Evolutionary conservation across 2,329 filamentous ascomycete species (phyloP).

Genomic region (Alternaria hordeiaustralica): DNA sequence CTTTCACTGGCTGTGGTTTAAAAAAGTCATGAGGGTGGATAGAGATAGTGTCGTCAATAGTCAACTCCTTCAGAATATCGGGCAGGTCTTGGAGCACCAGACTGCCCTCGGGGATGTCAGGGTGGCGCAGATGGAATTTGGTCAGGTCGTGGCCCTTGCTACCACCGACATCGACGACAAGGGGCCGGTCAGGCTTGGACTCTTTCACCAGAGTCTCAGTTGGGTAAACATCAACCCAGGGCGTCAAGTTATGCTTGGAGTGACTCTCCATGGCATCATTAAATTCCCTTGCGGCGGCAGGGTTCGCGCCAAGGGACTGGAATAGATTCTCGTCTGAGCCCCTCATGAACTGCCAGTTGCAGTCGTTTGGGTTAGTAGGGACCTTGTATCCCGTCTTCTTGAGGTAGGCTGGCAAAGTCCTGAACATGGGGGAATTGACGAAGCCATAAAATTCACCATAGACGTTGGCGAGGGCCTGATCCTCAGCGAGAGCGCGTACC

Average conservation of each 20-base stretch:
- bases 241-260: not conserved
- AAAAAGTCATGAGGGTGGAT: slow-evolving; percentile 6
- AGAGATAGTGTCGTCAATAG: not conserved
- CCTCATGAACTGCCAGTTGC: slow-evolving; percentile 9
- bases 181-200: not conserved
- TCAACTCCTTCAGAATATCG: slow-evolving; percentile 3
- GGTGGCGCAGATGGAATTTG: slow-evolving; percentile 5
- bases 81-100: slow-evolving; percentile 6
- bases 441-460: slow-evolving; percentile 8
- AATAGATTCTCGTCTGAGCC: slow-evolving; percentile 6
- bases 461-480: slow-evolving; percentile 9
- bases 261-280: slow-evolving; percentile 8
- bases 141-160: slow-evolving; percentile 7
- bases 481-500: slow-evolving; percentile 4
- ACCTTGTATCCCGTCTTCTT: slow-evolving; percentile 7
- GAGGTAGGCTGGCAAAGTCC: slow-evolving; percentile 6
- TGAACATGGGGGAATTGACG: slow-evolving; percentile 10
- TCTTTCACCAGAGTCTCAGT: slow-evolving; percentile 1
- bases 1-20: slow-evolving; percentile 4
- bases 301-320: slow-evolving; percentile 8
- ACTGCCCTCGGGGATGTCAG: not conserved
- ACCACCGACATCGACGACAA: slow-evolving; percentile 8
- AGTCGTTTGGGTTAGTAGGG: slow-evolving; percentile 7
- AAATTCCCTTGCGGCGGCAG: slow-evolving; percentile 7
- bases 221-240: slow-evolving; percentile 6